Base-by-base conservation (phyloP, 31 red algal genomes). In the Odonthalia washingtoniensis region DNA sequence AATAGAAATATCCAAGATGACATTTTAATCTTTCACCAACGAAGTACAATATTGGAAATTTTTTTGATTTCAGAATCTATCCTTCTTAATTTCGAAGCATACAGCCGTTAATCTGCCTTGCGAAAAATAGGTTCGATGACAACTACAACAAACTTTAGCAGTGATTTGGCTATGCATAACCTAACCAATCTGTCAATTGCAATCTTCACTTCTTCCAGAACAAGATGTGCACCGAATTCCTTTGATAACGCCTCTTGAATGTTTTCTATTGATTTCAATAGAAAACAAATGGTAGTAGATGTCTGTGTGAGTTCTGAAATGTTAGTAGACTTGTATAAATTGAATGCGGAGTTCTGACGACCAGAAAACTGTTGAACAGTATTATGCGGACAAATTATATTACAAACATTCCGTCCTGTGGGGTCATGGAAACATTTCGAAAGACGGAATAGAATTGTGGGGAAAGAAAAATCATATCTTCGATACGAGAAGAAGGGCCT, bases 111-210 rank as follows among this genome's bases (percentile, higher is more conserved):
- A 85, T 95, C 84, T 39, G 74, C 84, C 44, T 92, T 95, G 24
- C 94, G 77, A 21, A 95, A 74, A 38, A 95, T 75, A 60, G 80
- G 77, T 75, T 95, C 94, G 14, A 95, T n/a, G 0, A 88, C 94
- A 18, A 91, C 57, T 46, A 89, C 89, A 2, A 92, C 68, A 38
- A 70, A 61, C 27, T 83, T 75, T 1, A 95, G 65, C 14, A 89
- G 89, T 27, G 85, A 75, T 42, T 41, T 36, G 30, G 60, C 44
- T n/a, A 46, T 27, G 36, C 78, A 88, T 4, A 64, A 43, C 28
- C 62, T 84, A 5, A 84, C 73, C 1, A 91, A 63, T 53, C 94
- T 57, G 5, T 72, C 73, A 38, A 91, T 86, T 37, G 94, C 81
- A n/a, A 61, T 12, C 30, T 42, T 40, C 33, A 95, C 79, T 38